Percentiles rank a stretch among this genome's conserved stretches.
Conservation (phyloP, 2,329 filamentous ascomycete species). For the Fusarium compactum region DNA sequence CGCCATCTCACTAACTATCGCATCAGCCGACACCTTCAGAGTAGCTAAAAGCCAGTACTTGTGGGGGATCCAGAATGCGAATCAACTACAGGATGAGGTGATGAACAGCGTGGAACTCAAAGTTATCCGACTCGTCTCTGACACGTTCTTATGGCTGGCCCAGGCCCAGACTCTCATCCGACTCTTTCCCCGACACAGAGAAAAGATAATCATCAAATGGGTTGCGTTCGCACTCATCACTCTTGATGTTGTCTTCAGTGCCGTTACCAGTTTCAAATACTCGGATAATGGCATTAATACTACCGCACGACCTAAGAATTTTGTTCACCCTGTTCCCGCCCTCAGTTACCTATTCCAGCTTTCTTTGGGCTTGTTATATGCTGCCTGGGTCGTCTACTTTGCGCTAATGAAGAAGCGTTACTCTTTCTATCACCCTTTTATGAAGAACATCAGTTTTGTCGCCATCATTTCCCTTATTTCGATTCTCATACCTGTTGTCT, state of each 20-base stretch:
- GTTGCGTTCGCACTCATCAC: constrained; percentile 94
- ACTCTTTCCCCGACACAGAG: constrained; percentile 93
- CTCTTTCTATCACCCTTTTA: constrained; percentile 89
- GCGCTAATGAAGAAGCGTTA: constrained; percentile 91
- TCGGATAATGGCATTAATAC: constrained; percentile 63
- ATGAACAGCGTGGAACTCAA: constrained; percentile 88
- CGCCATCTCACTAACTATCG: constrained; percentile 89
- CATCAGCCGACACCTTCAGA: constrained; percentile 89
- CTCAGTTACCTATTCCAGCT: constrained; percentile 92
- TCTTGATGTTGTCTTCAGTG: constrained; percentile 90
- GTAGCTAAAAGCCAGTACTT: constrained; percentile 86
- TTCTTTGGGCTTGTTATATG: constrained; percentile 86
- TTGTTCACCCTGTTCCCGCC: constrained; percentile 90
- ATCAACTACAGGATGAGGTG: constrained; percentile 79
- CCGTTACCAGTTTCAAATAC: constrained; percentile 85
- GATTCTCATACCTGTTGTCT: constrained; percentile 90
- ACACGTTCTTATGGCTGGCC: constrained; percentile 96
- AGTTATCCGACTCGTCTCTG: constrained; percentile 90
- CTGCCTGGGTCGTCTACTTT: constrained; percentile 94
- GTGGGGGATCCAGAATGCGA: constrained; percentile 82
- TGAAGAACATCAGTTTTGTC: constrained; percentile 88
- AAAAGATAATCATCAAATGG: constrained; percentile 99
- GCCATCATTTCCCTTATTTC: constrained; percentile 82
- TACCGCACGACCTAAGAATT: constrained; percentile 75
- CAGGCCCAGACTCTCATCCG: constrained; percentile 97